Evolutionary conservation across 768 basidiomycete species (phyloP).

Genomic region (Tulasnella sp.): DNA sequence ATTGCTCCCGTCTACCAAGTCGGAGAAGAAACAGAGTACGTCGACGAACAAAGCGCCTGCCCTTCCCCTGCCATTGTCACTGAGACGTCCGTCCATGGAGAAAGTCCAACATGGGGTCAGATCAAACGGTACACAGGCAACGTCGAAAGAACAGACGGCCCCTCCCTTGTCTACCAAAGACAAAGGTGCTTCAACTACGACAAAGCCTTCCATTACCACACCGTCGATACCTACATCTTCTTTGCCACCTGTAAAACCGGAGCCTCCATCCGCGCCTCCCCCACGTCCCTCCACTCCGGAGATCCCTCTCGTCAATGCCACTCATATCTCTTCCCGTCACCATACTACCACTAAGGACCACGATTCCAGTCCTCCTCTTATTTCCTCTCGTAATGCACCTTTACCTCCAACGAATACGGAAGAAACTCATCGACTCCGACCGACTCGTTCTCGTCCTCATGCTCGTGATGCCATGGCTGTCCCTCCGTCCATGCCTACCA

Average conservation of each 20-base stretch:
- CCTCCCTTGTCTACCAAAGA: background rate
- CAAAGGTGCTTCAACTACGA: background rate
- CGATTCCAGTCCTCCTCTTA: no score
- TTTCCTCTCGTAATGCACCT: no score
- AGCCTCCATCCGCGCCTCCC: no score
- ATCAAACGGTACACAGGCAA: no score
- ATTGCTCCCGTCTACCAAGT: background rate
- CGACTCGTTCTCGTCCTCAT: background rate
- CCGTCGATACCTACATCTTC: background rate
- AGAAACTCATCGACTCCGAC: background rate
- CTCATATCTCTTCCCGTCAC: no score
- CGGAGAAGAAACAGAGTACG: background rate
- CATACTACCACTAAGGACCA: no score
- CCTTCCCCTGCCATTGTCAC: background rate
- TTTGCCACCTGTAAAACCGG: background rate
- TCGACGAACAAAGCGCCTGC: background rate
- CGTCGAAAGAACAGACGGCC: background rate
- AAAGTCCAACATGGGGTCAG: background rate
- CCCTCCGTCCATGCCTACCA: background rate
- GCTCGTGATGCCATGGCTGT: background rate
- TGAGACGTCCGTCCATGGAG: slow-evolving; percentile 3
- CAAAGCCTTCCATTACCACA: background rate
- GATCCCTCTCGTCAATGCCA: no score
- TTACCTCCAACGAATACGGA: slow-evolving; percentile 1
- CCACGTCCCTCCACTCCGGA: no score